Conservation (phyloP, 2,329 filamentous ascomycete species). For the Coniella vitis region DNA sequence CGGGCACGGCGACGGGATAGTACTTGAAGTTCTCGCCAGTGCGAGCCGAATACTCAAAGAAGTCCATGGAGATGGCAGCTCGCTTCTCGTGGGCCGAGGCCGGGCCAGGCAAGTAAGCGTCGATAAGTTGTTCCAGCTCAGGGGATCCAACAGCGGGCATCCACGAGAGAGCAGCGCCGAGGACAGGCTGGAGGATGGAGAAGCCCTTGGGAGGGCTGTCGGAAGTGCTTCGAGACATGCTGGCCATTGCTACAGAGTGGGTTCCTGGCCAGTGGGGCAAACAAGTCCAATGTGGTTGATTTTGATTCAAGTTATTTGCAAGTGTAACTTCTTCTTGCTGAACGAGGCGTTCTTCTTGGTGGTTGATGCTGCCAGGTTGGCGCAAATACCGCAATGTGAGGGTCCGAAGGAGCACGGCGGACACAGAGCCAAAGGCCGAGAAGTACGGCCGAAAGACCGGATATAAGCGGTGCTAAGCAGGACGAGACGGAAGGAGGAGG, state of each 20-base stretch:
- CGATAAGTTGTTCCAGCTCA: constrained; percentile 55
- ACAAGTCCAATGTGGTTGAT: constrained; percentile 1
- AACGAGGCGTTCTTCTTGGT: no score
- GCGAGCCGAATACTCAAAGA: constrained; percentile 44
- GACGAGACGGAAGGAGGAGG: no score
- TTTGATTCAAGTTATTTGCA: neutral
- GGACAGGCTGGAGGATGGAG: constrained; percentile 52
- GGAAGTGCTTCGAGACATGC: constrained; percentile 31
- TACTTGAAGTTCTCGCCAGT: constrained; percentile 57
- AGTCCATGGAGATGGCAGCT: constrained; percentile 50
- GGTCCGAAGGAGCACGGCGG: no score
- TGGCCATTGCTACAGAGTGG: constrained; percentile 23
- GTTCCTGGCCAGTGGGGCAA: neutral
- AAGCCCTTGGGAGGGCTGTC: constrained; percentile 39
- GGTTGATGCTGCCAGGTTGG: no score
- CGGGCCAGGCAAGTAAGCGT: constrained; percentile 49
- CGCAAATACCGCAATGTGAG: no score
- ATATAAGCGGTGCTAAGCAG: no score
- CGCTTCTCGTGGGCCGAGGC: constrained; percentile 52
- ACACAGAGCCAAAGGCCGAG: no score
- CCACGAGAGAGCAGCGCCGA: constrained; percentile 56
- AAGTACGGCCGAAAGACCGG: neutral
- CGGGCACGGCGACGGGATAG: constrained; percentile 34
- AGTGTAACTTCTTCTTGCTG: no score
- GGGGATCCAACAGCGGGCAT: constrained; percentile 55